Conservation (phyloP, 345 rosid genomes). For the Ailanthus altissimus region DNA sequence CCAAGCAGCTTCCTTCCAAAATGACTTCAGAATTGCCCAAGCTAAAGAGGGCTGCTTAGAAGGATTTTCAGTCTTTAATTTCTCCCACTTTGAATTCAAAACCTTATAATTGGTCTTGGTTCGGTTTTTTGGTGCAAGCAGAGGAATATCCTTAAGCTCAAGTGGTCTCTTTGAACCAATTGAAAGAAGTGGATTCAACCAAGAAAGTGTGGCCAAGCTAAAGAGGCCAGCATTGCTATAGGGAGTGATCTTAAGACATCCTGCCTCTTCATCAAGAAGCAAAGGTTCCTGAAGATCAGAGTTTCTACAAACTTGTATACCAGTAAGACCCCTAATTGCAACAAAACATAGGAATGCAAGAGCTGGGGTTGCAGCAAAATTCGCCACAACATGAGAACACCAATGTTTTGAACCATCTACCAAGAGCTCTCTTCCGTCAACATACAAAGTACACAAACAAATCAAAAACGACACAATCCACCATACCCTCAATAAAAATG, state of each 20-base stretch:
- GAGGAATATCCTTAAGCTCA: constrained; percentile 97
- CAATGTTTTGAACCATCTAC: constrained; percentile 53
- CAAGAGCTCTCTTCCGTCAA: constrained; percentile 65
- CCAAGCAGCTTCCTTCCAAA: constrained; percentile 95
- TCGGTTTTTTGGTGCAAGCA: constrained; percentile 84
- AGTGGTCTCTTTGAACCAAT: constrained; percentile 92
- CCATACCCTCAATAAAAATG: constrained; percentile 78
- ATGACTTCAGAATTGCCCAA: constrained; percentile 82
- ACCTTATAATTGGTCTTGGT: constrained; percentile 84
- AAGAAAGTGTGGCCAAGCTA: constrained; percentile 84
- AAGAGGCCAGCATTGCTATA: constrained; percentile 72
- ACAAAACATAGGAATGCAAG: constrained; percentile 80
- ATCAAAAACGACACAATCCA: constrained; percentile 77
- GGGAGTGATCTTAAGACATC: constrained; percentile 82
- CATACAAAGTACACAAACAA: constrained; percentile 67
- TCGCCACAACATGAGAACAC: constrained; percentile 68
- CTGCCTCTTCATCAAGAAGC: constrained; percentile 85
- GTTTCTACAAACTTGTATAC: constrained; percentile 58
- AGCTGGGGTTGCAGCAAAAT: constrained; percentile 82
- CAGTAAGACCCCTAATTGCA: constrained; percentile 71
- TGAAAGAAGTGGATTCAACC: constrained; percentile 94
- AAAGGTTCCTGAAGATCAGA: constrained; percentile 87
- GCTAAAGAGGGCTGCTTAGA: constrained; percentile 87
- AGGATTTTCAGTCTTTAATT: constrained; percentile 65
- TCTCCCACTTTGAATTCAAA: constrained; percentile 91